A percentile compares a stretch with the other conserved stretches of the same genome.
phyloP scores from a whole-genome alignment of 495 filamentous ascomycete genomes.

The Lophiostoma macrostomum region DNA sequence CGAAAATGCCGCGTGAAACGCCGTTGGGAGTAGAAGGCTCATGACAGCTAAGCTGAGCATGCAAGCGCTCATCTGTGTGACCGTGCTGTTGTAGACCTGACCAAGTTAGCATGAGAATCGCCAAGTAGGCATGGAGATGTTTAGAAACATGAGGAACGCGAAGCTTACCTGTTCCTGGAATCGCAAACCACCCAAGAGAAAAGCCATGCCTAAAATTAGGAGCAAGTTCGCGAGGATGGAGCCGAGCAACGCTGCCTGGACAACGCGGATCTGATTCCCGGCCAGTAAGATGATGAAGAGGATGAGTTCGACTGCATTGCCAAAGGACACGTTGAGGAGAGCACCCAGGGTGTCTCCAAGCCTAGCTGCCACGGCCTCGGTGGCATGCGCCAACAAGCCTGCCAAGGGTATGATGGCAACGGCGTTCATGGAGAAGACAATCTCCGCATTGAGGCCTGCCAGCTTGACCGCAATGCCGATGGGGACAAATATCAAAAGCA shows the following conservation, averaged over 20 bases:
- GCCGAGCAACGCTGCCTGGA: conserved; percentile 83
- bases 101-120: not conserved
- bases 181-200: conserved; percentile 78
- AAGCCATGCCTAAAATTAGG: conserved; percentile 87
- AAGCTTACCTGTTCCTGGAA: conserved; percentile 78
- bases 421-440: conserved; percentile 36
- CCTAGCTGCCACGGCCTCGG: conserved; percentile 31
- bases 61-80: conserved; percentile 93
- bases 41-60: conserved; percentile 84
- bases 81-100: conserved; percentile 88
- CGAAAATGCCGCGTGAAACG: conserved; percentile 84
- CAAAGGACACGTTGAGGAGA: conserved; percentile 36
- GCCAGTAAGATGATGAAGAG: conserved; percentile 34
- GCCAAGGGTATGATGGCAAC: conserved; percentile 36
- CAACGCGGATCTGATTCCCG: conserved; percentile 76
- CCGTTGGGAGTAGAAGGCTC: conserved; percentile 81
- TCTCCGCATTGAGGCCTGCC: conserved; percentile 20
- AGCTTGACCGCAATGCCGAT: conserved; percentile 32
- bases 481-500: conserved; percentile 36
- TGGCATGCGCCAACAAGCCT: conserved; percentile 34
- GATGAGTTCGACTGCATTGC: conserved; percentile 38
- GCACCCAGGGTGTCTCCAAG: conserved; percentile 36
- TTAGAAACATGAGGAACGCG: too few relatives aligned
- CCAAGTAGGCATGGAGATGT: too few relatives aligned
- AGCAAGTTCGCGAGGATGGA: conserved; percentile 86